phyloP scores from a whole-genome alignment of 2,329 filamentous ascomycete genomes.

The Cadophora sp. region DNA sequence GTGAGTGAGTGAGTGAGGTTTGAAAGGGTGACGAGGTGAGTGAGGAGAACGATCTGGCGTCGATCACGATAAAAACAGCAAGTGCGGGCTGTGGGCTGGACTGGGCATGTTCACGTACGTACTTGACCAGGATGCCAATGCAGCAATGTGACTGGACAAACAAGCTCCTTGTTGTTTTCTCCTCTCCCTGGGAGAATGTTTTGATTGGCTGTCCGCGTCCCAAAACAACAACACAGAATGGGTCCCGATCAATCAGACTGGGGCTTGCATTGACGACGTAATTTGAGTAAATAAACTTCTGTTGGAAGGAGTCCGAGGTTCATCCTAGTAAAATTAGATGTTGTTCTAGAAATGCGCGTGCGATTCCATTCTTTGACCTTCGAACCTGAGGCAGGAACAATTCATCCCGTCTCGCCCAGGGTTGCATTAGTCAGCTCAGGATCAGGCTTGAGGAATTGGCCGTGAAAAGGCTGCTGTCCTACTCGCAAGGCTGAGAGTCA shows the following conservation, averaged over 20 bases:
- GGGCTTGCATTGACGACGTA: slow-evolving; percentile 26
- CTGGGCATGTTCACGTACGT: background rate
- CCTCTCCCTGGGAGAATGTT: background rate
- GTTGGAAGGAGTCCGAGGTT: slow-evolving; percentile 11
- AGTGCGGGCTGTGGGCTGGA: slow-evolving; percentile 20
- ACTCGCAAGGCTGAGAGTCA: background rate
- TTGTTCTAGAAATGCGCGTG: background rate
- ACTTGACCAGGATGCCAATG: background rate
- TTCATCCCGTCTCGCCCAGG: too few species aligned
- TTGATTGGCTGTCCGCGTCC: slow-evolving; percentile 21
- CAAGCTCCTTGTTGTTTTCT: slow-evolving; percentile 17
- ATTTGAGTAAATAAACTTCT: slow-evolving; percentile 41
- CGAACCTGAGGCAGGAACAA: slow-evolving; percentile 26
- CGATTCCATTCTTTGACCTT: background rate
- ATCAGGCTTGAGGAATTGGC: too few species aligned
- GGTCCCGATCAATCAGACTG: slow-evolving; percentile 15
- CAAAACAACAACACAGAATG: slow-evolving; percentile 29
- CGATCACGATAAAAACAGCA: slow-evolving; percentile 28
- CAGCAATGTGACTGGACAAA: slow-evolving; percentile 8
- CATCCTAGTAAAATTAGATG: slow-evolving; percentile 10
- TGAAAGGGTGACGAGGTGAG: slow-evolving; percentile 16
- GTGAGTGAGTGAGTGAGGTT: slow-evolving; percentile 10
- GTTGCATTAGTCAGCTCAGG: too few species aligned
- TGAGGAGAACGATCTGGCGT: slow-evolving; percentile 15
- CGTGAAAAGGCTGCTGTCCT: background rate